A percentile compares a stretch with the other conserved stretches of the same genome.
Conservation (phyloP, 331 rosid genomes). For the Acacia concinna region DNA sequence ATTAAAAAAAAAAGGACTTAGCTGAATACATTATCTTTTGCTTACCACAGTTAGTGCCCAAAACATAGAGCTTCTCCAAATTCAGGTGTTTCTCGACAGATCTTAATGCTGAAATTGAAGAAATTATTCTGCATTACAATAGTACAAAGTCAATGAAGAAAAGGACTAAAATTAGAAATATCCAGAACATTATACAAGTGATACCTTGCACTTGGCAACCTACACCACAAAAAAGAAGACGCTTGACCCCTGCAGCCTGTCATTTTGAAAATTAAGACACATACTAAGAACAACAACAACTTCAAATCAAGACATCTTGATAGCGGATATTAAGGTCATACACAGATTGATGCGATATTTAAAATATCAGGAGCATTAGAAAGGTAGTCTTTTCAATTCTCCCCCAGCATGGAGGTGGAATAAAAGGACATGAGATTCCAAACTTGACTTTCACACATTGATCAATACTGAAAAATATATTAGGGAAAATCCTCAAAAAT, state of each 20-base stretch:
- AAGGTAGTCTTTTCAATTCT: slow-evolving; percentile 8
- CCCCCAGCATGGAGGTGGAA: not conserved
- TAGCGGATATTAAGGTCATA: not conserved
- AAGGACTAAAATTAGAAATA: slow-evolving; percentile 20
- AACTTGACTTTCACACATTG: not conserved
- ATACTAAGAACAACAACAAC: slow-evolving; percentile 10
- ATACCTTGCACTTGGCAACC: slow-evolving; percentile 99
- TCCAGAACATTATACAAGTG: slow-evolving; percentile 20
- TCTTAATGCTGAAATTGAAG: slow-evolving; percentile 95
- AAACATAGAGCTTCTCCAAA: slow-evolving; percentile 93
- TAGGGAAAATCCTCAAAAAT: not conserved
- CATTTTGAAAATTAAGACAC: slow-evolving; percentile 19
- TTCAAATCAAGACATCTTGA: not conserved
- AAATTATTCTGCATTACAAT: slow-evolving; percentile 94
- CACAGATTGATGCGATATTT: not conserved
- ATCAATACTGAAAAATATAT: not conserved
- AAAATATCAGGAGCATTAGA: slow-evolving; percentile 4
- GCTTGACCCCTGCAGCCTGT: slow-evolving; percentile 93
- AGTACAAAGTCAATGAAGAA: slow-evolving; percentile 69
- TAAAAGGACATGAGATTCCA: not conserved
- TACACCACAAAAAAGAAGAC: slow-evolving; percentile 97
- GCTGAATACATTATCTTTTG: slow-evolving; percentile 16
- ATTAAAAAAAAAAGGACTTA: not conserved
- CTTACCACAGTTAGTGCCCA: slow-evolving; percentile 97
- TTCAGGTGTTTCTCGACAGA: slow-evolving; percentile 86